These are phyloP conservation scores for Penicillium dipodomyicola DNA, from an alignment of 495 filamentous ascomycete species.

Conservation along the genomic window DNA sequence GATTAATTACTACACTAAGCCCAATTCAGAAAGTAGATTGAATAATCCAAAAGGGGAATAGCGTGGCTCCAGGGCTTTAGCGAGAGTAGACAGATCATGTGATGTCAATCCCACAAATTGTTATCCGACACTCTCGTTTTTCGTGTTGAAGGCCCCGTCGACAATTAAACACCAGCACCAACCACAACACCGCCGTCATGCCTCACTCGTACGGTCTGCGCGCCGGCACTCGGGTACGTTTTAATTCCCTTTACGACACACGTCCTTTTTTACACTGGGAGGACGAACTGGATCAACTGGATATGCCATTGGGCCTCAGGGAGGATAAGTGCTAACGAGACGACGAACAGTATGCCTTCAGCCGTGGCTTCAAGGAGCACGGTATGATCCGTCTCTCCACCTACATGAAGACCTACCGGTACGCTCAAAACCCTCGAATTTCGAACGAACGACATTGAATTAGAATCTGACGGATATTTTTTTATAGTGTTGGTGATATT, in stretches of 20 bases:
- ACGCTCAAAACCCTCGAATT: conserved; percentile 31
- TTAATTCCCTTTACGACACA: conserved; percentile 3
- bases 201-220: conserved; percentile 95
- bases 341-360: conserved; percentile 76
- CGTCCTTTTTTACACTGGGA: conserved; percentile 5
- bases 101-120: conserved; percentile 7
- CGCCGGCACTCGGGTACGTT: conserved; percentile 81
- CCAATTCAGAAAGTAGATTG: not conserved
- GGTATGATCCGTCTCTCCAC: conserved; percentile 86
- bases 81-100: conserved; percentile 1
- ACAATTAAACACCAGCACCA: conserved; percentile 46
- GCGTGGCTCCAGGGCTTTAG: not conserved
- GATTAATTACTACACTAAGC: not conserved
- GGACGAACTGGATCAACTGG: conserved; percentile 6
- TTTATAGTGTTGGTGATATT: conserved; percentile 86
- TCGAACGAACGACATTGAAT: conserved; percentile 25
- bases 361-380: conserved; percentile 86
- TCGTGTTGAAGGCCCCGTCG: conserved; percentile 33
- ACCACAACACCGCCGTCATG: conserved; percentile 63
- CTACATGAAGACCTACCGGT: conserved; percentile 90
- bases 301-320: conserved; percentile 6
- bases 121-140: conserved; percentile 16
- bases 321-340: conserved; percentile 33
- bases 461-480: conserved; percentile 27
- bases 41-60: not conserved